Base-by-base conservation (phyloP, 2,329 filamentous ascomycete genomes). In the Dactylellina leptospora region DNA sequence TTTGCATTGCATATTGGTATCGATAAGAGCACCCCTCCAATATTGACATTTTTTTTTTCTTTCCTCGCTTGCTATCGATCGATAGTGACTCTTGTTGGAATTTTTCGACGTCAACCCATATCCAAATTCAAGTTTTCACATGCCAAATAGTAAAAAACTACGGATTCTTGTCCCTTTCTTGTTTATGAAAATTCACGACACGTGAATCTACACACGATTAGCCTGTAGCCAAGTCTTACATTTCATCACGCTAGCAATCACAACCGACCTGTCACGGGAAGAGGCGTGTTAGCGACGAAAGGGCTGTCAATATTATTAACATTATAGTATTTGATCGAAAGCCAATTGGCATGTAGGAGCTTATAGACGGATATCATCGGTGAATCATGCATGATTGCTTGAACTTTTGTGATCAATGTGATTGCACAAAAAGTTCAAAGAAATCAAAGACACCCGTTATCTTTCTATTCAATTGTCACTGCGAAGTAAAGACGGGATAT, bases 311-410 rank as follows among this genome's bases (percentile, higher is more conserved):
- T 11, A n/a, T 10, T 4, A 16, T 5, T n/a, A 40, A 11, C 36
- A 40, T 40, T 40, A n/a, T n/a, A n/a, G n/a, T n/a, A n/a, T n/a
- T n/a, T n/a, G n/a, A n/a, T n/a, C n/a, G n/a, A n/a, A 44, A 33
- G 40, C n/a, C 27, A 8, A 48, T 60, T 38, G 55, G n/a, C 4
- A 30, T 11, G 27, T 68, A 6, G 11, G 2, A 56, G 64, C 64
- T 70, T 70, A 70, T n/a, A 61, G 16, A 6, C 64, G 64, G 64
- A 50, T 70, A 70, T 48, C 50, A 16, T 70, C 64, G 64, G 63
- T 55, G n/a, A n/a, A n/a, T n/a, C n/a, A n/a, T n/a, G 20, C 18
- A 16, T 3, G n/a, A 23, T n/a, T 36, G 13, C 4, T n/a, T 38
- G 10, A 5, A 13, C 20, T 38, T 10, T n/a, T 4, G 8, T 10